Evolutionary conservation across 2,329 filamentous ascomycete species (phyloP), one percentile per base, ranked within the genome.

Genomic region (Colletotrichum eremochloae): DNA sequence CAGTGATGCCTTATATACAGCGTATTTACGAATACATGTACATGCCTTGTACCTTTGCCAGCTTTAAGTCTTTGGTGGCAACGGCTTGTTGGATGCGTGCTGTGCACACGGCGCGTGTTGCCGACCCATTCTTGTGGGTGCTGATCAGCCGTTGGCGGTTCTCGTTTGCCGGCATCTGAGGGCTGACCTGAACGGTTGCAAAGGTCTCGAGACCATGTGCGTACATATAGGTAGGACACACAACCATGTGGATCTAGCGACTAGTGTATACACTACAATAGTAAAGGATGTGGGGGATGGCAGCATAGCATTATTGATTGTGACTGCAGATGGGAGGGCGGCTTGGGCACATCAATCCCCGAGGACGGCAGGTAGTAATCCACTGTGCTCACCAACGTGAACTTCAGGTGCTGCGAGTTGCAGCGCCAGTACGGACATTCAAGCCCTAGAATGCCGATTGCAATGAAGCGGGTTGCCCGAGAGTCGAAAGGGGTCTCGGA

Each of bases 301-400:
- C 38, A 38, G 36, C 67, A 66, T 69, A 38, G 36, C 67, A 66
- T 69, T 60, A 66, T 60, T 57, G 57, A 62, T 44, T 57, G 46
- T 50, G 64, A 50, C 63, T 52, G 50, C 42, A 71, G 57, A 15
- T 40, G 40, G 50, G 50, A 42, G 24, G 48, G 18, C 31, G 63
- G 48, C 48, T 50, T 57, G 33, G 61, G 63, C 63, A 67, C 56
- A 50, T 62, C 56, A 36, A 71, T 61, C 57, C 62, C 67, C 67
- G 29, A 60, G 46, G 24, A 58, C 44, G 53, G 55, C 67, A 66
- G 63, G 56, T 42, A 33, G 66, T 24, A 44, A 58, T 68, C 44
- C 42, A 44, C 36, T 64, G 56, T 58, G 61, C 53, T 58, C 44
- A 52, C 57, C 44, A 38, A 53, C 66, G 40, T 57, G 42, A 68